phyloP scores from a whole-genome alignment of 208 protist genomes.

The Tetramitus jugosus region DNA sequence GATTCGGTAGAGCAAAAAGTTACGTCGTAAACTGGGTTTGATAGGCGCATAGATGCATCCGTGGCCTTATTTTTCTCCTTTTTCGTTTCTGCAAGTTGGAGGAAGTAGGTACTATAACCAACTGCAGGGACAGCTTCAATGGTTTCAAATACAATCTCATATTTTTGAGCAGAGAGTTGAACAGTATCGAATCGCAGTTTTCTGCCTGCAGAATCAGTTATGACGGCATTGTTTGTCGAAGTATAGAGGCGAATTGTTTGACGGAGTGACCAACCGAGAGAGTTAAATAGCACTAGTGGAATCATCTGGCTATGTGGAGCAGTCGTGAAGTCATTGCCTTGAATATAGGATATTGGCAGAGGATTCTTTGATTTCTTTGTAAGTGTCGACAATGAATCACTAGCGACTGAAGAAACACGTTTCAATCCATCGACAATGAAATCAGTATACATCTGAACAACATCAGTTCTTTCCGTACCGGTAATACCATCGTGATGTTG shows the following conservation, averaged over 20 bases:
- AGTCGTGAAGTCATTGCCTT: not conserved
- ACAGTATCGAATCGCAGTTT: not conserved
- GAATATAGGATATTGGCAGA: too few relatives aligned
- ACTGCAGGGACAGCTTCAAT: not conserved
- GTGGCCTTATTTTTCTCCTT: not conserved
- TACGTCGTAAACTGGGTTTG: not conserved
- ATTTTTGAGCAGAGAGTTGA: not conserved
- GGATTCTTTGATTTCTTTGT: too few relatives aligned
- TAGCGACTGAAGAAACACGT: not conserved
- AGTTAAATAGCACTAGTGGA: not conserved
- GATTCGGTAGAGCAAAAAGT: not conserved
- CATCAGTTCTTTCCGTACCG: not conserved
- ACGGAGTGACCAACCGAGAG: not conserved
- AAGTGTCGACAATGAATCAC: not conserved
- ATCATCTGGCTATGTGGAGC: not conserved
- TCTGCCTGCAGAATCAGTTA: not conserved
- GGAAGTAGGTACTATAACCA: not conserved
- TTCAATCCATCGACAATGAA: not conserved
- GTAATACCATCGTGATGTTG: constrained; percentile 17
- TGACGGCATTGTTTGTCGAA: not conserved
- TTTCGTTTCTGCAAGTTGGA: not conserved
- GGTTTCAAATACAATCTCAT: not conserved
- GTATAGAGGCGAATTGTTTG: not conserved
- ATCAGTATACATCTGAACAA: not conserved
- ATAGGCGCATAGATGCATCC: not conserved